These are phyloP conservation scores for Tardiomyces digboiensis DNA, from an alignment of 1,139 yeast species.

Conservation along the genomic window DNA sequence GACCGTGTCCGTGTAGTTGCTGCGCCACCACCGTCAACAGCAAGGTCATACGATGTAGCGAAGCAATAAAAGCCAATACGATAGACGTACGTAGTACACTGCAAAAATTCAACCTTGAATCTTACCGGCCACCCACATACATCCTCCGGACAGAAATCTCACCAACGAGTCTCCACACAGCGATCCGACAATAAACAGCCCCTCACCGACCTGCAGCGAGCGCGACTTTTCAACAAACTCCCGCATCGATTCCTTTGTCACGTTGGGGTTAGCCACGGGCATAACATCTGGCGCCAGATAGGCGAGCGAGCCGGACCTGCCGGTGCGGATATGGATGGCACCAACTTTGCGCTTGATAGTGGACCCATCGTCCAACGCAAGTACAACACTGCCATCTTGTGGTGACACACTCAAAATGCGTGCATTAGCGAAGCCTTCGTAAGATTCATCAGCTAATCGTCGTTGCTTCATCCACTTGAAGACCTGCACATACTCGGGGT, in stretches of 20 bases:
- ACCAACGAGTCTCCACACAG: constrained; percentile 26
- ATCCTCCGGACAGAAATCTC: constrained; percentile 22
- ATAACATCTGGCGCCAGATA: constrained; percentile 5
- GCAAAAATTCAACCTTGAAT: too few species aligned
- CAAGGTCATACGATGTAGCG: background rate
- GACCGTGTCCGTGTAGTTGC: too few species aligned
- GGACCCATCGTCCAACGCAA: constrained; percentile 12
- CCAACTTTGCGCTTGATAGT: constrained; percentile 9
- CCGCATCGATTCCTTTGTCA: constrained; percentile 1
- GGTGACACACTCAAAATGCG: constrained; percentile 11
- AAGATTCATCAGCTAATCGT: constrained; percentile 5
- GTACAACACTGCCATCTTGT: constrained; percentile 14
- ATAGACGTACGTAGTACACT: too few species aligned
- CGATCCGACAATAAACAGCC: constrained; percentile 22
- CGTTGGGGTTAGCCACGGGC: background rate
- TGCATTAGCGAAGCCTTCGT: constrained; percentile 24
- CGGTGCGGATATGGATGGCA: constrained; percentile 17
- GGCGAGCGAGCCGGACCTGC: constrained; percentile 21
- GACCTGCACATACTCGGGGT: constrained; percentile 25
- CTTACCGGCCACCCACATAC: constrained; percentile 19
- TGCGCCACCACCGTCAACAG: background rate
- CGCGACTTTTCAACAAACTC: background rate
- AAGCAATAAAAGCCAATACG: too few species aligned
- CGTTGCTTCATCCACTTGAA: constrained; percentile 19
- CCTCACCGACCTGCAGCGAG: background rate